Conservation (phyloP, 2,329 filamentous ascomycete genomes). For the Fusarium multiceps region DNA sequence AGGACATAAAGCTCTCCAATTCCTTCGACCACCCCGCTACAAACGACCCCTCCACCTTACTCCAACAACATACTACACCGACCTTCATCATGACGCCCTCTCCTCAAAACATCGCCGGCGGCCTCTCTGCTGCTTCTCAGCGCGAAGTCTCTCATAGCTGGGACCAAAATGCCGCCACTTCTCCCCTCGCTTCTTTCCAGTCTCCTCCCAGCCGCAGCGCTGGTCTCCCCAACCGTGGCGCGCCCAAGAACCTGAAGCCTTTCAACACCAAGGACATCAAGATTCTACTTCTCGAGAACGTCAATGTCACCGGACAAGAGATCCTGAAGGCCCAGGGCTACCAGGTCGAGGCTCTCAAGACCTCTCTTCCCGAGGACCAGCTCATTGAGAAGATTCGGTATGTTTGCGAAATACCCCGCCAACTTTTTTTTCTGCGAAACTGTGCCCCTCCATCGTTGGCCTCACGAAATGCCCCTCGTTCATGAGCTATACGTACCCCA, state of each 20-base stretch:
- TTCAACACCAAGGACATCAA: slow-evolving; percentile 97
- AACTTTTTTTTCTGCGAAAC: slow-evolving; percentile 28
- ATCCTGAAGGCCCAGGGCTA: slow-evolving; percentile 89
- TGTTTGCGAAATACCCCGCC: slow-evolving; percentile 48
- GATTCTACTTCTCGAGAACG: slow-evolving; percentile 93
- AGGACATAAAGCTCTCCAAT: slow-evolving; percentile 23
- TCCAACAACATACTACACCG: slow-evolving; percentile 44
- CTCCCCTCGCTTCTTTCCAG: slow-evolving; percentile 79
- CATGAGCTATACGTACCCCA: slow-evolving; percentile 10
- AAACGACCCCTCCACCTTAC: slow-evolving; percentile 30
- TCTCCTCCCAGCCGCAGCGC: slow-evolving; percentile 74
- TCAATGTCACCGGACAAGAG: slow-evolving; percentile 88
- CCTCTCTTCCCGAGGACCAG: slow-evolving; percentile 89
- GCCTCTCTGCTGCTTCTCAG: slow-evolving; percentile 50
- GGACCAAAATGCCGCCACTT: slow-evolving; percentile 73
- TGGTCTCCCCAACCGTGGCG: slow-evolving; percentile 53
- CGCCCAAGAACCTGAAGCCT: slow-evolving; percentile 85
- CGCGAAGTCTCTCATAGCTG: slow-evolving; percentile 67
- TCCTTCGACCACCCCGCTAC: slow-evolving; percentile 11
- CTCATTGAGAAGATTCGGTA: slow-evolving; percentile 96
- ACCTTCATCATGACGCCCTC: slow-evolving; percentile 54
- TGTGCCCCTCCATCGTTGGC: slow-evolving; percentile 31
- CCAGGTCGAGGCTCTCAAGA: slow-evolving; percentile 92
- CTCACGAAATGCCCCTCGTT: slow-evolving; percentile 23
- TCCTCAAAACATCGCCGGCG: slow-evolving; percentile 61